Base-by-base conservation (phyloP, 1,284 basidiomycete species). In the Fereydounia khargensis region DNA sequence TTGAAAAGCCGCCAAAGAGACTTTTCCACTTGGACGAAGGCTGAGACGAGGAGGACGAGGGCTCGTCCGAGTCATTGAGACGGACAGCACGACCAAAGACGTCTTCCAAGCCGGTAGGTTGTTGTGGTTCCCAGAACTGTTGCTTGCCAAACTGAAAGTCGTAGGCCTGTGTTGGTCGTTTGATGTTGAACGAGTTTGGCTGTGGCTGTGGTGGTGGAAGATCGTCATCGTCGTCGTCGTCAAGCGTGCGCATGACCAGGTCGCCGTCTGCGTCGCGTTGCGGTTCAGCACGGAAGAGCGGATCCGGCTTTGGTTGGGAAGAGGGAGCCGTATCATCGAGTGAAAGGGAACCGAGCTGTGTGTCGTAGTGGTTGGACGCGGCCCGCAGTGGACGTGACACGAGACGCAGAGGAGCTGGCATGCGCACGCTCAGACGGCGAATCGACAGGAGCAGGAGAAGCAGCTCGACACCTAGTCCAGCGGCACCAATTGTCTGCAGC, bases 91-190 rank as follows among this genome's bases (percentile, higher is more conserved):
- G 35, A 3, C 45, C 61, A 49, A 70, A 70, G 1, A 67, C 46
- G 10, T 71, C 66, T 42, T 71, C 68, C 6, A 71, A 35, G 2
- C 68, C 68, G 13, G 61, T 71, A 10, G 63, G 60, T 4, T 42
- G 38, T 20, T 57, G 45, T 3, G 60, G 65, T 23, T 52, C 65
- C 44, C 58, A 62, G 23, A 69, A 67, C 0, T 54, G 54, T 22
- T 67, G 68, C 11, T 66, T 64, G 2, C 64, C 68, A 11, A 68
- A 38, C 34, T 47, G 43, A n/a, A 67, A 42, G 23, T 55, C 34
- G 27, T 30, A 37, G 31, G 55, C 49, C 11, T 22, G 39, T 4
- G 55, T 34, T 4, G 42, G 42, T n/a, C n/a, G n/a, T n/a, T n/a
- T n/a, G n/a, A n/a, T n/a, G n/a, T n/a, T n/a, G n/a, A n/a, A n/a